Evolutionary conservation across 2,329 filamentous ascomycete species (phyloP).

Genomic region (Fusarium sambucinum): DNA sequence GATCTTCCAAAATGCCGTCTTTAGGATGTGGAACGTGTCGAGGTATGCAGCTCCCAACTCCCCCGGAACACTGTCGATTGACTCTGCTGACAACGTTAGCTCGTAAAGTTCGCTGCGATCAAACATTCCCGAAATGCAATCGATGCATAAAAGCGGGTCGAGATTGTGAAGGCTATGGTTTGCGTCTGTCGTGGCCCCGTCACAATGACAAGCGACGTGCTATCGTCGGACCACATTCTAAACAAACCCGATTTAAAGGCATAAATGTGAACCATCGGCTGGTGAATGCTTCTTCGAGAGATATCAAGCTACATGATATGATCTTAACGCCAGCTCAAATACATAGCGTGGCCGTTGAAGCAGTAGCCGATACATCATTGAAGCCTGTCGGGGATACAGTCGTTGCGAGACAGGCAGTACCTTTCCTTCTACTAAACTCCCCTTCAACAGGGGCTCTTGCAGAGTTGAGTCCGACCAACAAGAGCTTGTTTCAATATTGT

Average conservation of each 20-base stretch:
- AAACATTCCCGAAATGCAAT: slow-evolving; percentile 19
- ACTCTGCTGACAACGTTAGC: slow-evolving; percentile 17
- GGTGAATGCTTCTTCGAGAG: slow-evolving; percentile 20
- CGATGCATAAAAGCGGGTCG: slow-evolving; percentile 15
- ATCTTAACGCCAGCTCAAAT: neutral
- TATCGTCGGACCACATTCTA: slow-evolving; percentile 18
- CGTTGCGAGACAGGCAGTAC: rapidly evolving
- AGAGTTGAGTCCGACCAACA: slow-evolving; percentile 39
- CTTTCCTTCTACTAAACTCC: neutral
- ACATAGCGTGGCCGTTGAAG: neutral
- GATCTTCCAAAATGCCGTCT: slow-evolving; percentile 6
- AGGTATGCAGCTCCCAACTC: neutral
- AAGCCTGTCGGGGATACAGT: rapidly evolving
- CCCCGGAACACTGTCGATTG: rapidly evolving
- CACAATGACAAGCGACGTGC: slow-evolving; percentile 16
- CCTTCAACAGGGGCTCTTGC: neutral
- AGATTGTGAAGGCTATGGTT: slow-evolving; percentile 29
- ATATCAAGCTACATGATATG: slow-evolving; percentile 28
- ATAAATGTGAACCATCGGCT: neutral
- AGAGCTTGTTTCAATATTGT: slow-evolving; percentile 40
- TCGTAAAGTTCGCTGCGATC: slow-evolving; percentile 40
- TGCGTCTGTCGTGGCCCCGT: slow-evolving; percentile 38
- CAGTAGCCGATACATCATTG: rapidly evolving
- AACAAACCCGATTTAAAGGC: neutral
- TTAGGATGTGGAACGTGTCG: slow-evolving; percentile 34